A percentile compares a stretch with the other conserved stretches of the same genome.
phyloP scores from a whole-genome alignment of 805 yeast species.

The Martiniozyma abietophila region DNA sequence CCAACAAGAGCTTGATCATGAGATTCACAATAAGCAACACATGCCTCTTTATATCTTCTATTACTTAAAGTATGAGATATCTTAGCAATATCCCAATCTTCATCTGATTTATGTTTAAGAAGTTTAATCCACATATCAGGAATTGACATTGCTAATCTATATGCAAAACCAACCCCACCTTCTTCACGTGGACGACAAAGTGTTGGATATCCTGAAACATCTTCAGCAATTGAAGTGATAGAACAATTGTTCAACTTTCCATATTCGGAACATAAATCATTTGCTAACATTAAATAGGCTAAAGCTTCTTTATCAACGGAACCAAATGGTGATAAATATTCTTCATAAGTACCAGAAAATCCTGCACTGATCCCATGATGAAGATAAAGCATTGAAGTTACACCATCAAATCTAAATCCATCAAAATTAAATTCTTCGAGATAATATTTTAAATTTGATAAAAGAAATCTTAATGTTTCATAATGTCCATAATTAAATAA shows the following conservation, averaged over 20 bases:
- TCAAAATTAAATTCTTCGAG: conserved; percentile 80
- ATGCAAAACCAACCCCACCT: conserved; percentile 94
- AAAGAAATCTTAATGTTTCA: conserved; percentile 80
- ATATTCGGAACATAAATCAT: conserved; percentile 55
- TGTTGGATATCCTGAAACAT: conserved; percentile 96
- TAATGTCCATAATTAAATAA: conserved; percentile 85
- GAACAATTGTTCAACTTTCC: conserved; percentile 23
- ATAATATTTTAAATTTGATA: conserved; percentile 77
- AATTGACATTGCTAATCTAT: conserved; percentile 90
- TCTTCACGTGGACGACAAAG: conserved; percentile 60
- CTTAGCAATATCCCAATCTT: conserved; percentile 82
- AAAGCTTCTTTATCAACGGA: conserved; percentile 84
- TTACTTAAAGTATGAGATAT: conserved; percentile 79
- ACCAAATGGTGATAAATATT: conserved; percentile 67
- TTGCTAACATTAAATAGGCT: conserved; percentile 84
- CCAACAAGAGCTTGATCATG: conserved; percentile 98
- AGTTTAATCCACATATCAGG: conserved; percentile 99
- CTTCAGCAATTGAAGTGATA: conserved; percentile 82
- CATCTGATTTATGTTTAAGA: conserved; percentile 74
- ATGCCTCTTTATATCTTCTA: conserved; percentile 79
- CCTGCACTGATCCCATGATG: conserved; percentile 91
- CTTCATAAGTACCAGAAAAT: conserved; percentile 88
- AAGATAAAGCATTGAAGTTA: conserved; percentile 81
- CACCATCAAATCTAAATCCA: conserved; percentile 96
- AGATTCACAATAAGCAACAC: conserved; percentile 87